These are phyloP conservation scores for Aspergillus tanneri DNA, from an alignment of 2,329 filamentous ascomycete genomes.

Conservation along the genomic window DNA sequence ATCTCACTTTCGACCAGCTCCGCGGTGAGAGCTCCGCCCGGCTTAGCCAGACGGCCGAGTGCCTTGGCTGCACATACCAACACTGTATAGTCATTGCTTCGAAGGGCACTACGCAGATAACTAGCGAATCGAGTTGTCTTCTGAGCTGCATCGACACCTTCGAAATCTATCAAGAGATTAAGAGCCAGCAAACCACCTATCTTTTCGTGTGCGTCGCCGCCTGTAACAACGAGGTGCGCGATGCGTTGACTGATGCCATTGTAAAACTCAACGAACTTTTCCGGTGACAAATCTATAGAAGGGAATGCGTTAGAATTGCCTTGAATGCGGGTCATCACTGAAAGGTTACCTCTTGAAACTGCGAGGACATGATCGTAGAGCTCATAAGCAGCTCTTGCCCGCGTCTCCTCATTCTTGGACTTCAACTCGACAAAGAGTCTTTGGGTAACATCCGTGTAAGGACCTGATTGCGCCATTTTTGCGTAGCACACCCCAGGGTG, in stretches of 20 bases:
- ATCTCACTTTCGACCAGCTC: constrained; percentile 96
- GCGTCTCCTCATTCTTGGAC: constrained; percentile 54
- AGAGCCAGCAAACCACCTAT: constrained; percentile 90
- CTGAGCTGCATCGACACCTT: constrained; percentile 86
- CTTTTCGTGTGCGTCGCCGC: constrained; percentile 81
- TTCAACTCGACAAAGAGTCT: constrained; percentile 58
- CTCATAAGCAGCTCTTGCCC: constrained; percentile 51
- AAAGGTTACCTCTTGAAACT: constrained; percentile 45
- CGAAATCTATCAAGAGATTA: constrained; percentile 91
- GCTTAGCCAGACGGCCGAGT: constrained; percentile 84
- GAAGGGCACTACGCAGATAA: constrained; percentile 80
- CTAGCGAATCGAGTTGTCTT: constrained; percentile 95
- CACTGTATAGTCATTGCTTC: constrained; percentile 85
- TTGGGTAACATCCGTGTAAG: constrained; percentile 51
- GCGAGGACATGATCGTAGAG: constrained; percentile 48
- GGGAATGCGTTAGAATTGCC: constrained; percentile 14
- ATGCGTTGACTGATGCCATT: constrained; percentile 65
- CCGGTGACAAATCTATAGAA: constrained; percentile 68
- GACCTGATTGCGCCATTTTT: constrained; percentile 49
- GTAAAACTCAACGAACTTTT: constrained; percentile 73
- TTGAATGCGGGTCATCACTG: neutral
- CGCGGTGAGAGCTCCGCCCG: constrained; percentile 88
- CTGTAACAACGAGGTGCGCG: constrained; percentile 74
- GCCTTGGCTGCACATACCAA: constrained; percentile 89
- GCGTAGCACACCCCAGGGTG: constrained; percentile 36